Conservation (phyloP, 2,329 filamentous ascomycete genomes). For the Apiospora marii region DNA sequence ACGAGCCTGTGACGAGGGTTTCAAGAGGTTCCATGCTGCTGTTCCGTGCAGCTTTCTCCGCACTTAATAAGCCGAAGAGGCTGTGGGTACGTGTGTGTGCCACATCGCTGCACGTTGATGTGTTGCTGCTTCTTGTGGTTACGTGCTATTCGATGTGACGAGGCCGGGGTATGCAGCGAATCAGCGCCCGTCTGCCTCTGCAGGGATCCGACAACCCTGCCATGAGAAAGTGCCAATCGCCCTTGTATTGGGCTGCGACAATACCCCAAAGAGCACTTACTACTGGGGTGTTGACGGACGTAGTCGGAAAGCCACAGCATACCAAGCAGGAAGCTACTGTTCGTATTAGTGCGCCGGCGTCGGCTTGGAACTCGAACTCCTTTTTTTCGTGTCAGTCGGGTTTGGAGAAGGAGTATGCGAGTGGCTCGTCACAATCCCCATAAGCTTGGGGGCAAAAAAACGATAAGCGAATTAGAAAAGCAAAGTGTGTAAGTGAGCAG, state of each 20-base stretch:
- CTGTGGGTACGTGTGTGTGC: not conserved
- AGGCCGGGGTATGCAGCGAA: conserved; percentile 2
- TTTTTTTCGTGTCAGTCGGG: not conserved
- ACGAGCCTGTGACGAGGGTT: not conserved
- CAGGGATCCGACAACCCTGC: conserved; percentile 9
- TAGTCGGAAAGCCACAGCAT: conserved; percentile 2
- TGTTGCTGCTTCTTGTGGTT: not conserved
- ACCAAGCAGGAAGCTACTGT: not conserved
- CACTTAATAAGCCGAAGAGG: not conserved
- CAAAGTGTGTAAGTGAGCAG: not conserved
- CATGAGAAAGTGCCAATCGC: not conserved
- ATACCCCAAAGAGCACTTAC: not conserved
- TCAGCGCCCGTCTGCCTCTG: not conserved
- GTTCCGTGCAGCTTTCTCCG: conserved; percentile 4
- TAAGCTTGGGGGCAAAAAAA: not conserved
- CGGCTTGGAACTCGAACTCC: not conserved
- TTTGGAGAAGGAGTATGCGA: conserved; percentile 7
- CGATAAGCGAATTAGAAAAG: not conserved
- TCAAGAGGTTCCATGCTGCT: conserved; percentile 18
- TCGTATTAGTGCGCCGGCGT: not conserved
- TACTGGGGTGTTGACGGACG: not conserved
- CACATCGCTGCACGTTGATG: conserved; percentile 6
- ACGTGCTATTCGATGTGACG: conserved; percentile 19
- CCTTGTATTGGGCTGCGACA: conserved; percentile 9
- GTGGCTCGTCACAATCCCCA: conserved; percentile 4